Evolutionary conservation across 805 yeast genomes (phyloP), one percentile per base, ranked within the genome.

Genomic region (Teunomyces kruisii): DNA sequence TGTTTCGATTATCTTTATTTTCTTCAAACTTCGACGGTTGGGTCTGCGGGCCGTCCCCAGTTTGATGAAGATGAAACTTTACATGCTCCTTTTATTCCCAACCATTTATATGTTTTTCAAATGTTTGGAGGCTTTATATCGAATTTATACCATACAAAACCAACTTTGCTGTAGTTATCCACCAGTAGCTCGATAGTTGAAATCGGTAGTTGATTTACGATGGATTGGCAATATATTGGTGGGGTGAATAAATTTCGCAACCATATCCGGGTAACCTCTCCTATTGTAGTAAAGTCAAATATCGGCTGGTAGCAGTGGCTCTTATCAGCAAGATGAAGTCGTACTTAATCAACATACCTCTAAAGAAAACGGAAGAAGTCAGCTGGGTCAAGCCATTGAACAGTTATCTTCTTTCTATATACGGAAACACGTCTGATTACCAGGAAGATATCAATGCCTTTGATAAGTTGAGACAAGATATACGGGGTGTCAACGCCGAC

Each of bases 351-450:
- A 41, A 39, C 17, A 48, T 58, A 9, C 64, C 65, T 12, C 26
- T 43, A 2, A 79, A 79, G 54, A 64, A 66, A 26, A 78, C 89
- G 0, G 79, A 76, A 26, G 81, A 74, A 12, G 65, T 80, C 48
- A 86, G 83, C 59, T 88, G 96, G 95, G 50, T 65, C 0, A 64
- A 73, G 13, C 84, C 90, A 0, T 64, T 88, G 50, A 75, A 74
- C 50, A 58, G 70, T 6, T 87, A 84, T 48, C 72, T 88, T 32
- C 61, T 75, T 13, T 69, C 79, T 6, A 65, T 82, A 0, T 88
- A 88, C 58, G 96, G 96, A 9, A 64, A 72, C 12, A 72, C 77
- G 30, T 64, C 73, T 7, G 86, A 79, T 27, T 84, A 81, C 57
- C 65, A 75, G 14, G 72, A 72, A n/a, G 89, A 85, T 48, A 69